Evolutionary conservation across 1,284 basidiomycete species (phyloP).

Genomic region (Rhodofomes roseus): DNA sequence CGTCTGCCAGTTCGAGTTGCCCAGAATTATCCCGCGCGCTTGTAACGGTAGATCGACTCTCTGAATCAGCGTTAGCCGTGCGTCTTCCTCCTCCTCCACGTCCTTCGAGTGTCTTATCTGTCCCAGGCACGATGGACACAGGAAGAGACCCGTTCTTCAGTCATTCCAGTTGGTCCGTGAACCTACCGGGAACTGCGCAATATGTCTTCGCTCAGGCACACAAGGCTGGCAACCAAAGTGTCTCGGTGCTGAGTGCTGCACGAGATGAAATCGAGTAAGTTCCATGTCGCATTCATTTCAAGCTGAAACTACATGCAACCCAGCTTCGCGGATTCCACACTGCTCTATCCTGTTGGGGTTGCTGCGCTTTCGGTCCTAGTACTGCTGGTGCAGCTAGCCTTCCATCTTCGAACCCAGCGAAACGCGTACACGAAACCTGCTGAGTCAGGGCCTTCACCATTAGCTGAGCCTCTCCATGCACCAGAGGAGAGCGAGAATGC

Average conservation of each 20-base stretch:
- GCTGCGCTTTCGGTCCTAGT: neutral
- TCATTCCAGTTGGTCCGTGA: neutral
- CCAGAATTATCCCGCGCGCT: neutral
- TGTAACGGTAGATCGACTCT: neutral
- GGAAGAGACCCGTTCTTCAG: neutral
- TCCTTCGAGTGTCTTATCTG: neutral
- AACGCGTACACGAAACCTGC: neutral
- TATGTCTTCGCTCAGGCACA: neutral
- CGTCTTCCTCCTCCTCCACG: neutral
- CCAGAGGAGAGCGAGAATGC: neutral
- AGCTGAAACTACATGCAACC: too few species aligned
- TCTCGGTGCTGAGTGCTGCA: neutral
- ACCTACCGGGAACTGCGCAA: neutral
- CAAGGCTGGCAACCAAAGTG: neutral
- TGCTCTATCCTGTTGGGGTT: neutral
- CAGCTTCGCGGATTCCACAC: neutral
- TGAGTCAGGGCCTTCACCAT: neutral
- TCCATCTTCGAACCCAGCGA: neutral
- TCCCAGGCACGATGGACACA: neutral
- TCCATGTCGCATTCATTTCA: too few species aligned
- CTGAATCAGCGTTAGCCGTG: neutral
- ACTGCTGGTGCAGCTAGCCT: neutral
- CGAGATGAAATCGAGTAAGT: neutral
- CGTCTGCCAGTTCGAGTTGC: neutral
- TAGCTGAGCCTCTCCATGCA: neutral